A percentile compares a stretch with the other conserved stretches of the same genome.
Evolutionary conservation across 495 filamentous ascomycete genomes (phyloP).

Genomic region (Halenospora varia): DNA sequence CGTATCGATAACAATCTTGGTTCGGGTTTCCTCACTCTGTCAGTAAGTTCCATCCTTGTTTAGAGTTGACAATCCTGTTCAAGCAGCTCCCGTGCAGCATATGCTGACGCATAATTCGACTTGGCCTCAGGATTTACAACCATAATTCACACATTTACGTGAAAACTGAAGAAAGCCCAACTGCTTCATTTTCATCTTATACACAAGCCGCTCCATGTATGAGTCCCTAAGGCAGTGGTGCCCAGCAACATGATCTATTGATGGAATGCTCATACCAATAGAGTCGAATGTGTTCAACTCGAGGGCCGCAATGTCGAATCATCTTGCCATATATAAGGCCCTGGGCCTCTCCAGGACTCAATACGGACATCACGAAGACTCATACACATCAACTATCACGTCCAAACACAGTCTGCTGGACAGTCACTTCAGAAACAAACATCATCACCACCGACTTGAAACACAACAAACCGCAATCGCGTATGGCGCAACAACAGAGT

Average conservation of each 20-base stretch:
- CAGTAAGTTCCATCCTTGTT: not conserved
- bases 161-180: not conserved
- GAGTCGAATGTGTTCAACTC: not conserved
- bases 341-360: not conserved
- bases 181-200: not conserved
- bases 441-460: not conserved
- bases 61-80: not conserved
- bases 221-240: not conserved
- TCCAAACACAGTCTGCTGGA: not conserved
- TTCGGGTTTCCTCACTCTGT: not conserved
- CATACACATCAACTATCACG: not conserved
- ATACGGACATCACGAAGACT: not conserved
- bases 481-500: not conserved
- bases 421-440: not conserved
- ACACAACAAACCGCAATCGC: not conserved
- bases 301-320: not conserved
- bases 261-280: not conserved
- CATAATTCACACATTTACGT: not conserved
- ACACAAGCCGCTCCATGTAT: not conserved
- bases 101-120: too few relatives aligned
- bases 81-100: too few relatives aligned
- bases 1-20: not conserved
- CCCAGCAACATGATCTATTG: not conserved
- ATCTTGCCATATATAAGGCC: not conserved
- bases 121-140: not conserved